These are phyloP conservation scores for Nannizziopsis arthrosporioides DNA, from an alignment of 2,329 filamentous ascomycete species.

Conservation along the genomic window DNA sequence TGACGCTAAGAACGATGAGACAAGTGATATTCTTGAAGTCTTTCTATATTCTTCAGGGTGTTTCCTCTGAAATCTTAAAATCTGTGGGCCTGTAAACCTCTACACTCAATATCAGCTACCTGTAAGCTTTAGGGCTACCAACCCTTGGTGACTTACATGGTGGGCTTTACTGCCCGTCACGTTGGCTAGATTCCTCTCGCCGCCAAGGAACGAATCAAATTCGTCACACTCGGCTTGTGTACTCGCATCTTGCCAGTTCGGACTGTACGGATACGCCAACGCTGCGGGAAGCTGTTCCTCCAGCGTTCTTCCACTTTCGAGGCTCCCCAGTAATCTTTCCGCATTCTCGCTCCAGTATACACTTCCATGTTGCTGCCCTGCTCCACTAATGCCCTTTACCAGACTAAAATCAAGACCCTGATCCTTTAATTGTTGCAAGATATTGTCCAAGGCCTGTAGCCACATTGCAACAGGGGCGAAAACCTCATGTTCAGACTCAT, in stretches of 20 bases:
- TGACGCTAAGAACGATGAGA: conserved; percentile 90
- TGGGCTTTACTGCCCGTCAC: conserved; percentile 87
- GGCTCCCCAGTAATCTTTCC: conserved; percentile 47
- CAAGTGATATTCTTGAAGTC: conserved; percentile 77
- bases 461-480: conserved; percentile 89
- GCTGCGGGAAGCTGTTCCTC: conserved; percentile 60
- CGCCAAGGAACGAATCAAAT: conserved; percentile 64
- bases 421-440: conserved; percentile 59
- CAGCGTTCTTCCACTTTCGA: conserved; percentile 52
- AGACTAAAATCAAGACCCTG: conserved; percentile 60
- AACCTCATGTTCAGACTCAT: conserved; percentile 73
- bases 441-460: conserved; percentile 82
- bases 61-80: conserved; percentile 71
- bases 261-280: conserved; percentile 75
- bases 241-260: conserved; percentile 97
- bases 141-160: conserved; percentile 52
- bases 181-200: conserved; percentile 56
- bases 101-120: conserved; percentile 24
- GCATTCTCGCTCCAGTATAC: conserved; percentile 78
- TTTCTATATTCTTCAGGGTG: conserved; percentile 69
- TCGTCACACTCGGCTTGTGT: conserved; percentile 83
- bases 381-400: conserved; percentile 74
- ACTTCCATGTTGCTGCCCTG: conserved; percentile 94
- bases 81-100: conserved; percentile 96
- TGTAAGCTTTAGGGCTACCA: background rate